phyloP scores from a whole-genome alignment of 2,329 filamentous ascomycete species.

The Fusarium sp. region DNA sequence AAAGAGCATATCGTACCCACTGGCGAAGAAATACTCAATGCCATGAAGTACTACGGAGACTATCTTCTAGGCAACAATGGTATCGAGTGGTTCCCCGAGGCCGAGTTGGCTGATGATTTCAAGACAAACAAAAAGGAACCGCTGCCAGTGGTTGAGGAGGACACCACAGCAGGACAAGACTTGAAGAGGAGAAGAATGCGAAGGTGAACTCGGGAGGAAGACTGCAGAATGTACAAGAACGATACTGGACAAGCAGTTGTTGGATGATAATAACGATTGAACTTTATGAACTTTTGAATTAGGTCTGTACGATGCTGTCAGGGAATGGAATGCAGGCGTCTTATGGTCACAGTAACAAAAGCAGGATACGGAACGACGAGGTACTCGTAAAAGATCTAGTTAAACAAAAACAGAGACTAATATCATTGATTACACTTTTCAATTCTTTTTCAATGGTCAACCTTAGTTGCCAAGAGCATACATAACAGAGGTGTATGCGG shows the following conservation, averaged over 20 bases:
- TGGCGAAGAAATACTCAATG: constrained; percentile 87
- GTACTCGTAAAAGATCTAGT: constrained; percentile 23
- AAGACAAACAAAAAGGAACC: constrained; percentile 16
- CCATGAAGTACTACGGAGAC: constrained; percentile 85
- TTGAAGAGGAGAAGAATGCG: constrained; percentile 49
- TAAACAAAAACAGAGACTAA: constrained; percentile 20
- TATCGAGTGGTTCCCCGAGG: constrained; percentile 61
- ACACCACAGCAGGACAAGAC: constrained; percentile 44
- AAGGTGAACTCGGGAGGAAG: constrained; percentile 35
- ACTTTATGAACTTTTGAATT: constrained; percentile 31
- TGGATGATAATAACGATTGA: constrained; percentile 27
- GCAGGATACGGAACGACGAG: constrained; percentile 26
- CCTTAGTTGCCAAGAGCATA: constrained; percentile 52
- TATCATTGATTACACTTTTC: constrained; percentile 11
- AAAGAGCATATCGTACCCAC: constrained; percentile 89
- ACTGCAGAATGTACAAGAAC: background rate
- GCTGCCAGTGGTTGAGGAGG: constrained; percentile 18
- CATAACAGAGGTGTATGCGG: constrained; percentile 58
- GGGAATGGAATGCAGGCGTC: constrained; percentile 32
- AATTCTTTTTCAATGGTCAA: background rate
- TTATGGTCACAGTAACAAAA: constrained; percentile 29
- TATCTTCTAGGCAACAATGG: constrained; percentile 80
- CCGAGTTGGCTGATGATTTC: constrained; percentile 42
- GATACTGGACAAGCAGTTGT: constrained; percentile 17
- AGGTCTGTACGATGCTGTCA: constrained; percentile 13